Evolutionary conservation across 176 grass and related monocot genomes (phyloP), one percentile per base, ranked within the genome.

Genomic region (Neostapfia colusana): DNA sequence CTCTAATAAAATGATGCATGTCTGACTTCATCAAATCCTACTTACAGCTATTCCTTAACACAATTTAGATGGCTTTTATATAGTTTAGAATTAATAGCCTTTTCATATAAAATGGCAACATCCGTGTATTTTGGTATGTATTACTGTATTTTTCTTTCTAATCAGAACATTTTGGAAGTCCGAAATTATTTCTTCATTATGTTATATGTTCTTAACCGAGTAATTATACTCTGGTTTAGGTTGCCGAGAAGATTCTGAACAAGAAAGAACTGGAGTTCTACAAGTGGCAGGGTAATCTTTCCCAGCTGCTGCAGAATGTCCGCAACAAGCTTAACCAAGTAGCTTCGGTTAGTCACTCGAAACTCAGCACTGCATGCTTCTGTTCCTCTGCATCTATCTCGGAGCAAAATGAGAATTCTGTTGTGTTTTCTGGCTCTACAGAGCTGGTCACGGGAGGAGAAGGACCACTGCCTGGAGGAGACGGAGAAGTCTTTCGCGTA

Each of bases 251-350:
- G 73, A 92, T 99, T 85, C 85, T 95, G 60, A 36, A 95, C 91
- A 99, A 90, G 51, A 99, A 92, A 24, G 91, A 99, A 65, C 84
- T 99, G 74, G 87, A 99, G 50, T 99, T 99, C 56, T 99, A 99
- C 85, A 95, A 92, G 66, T 99, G 91, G 95, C 89, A 92, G 57
- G 89, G 87, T 14, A 92, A 82, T 64, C 87, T 95, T 23, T 90
- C 95, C 18, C 63, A 94, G 76, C 69, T 99, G 72, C 74, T 95
- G 77, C 95, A 99, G 73, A 88, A 90, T 54, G 95, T 95, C 35
- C 78, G 91, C 54, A 55, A 74, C 74, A 99, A 92, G 69, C 85
- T 98, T 27, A 95, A 99, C 51, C 49, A 81, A 88, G 87, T 99
- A 17, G 89, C 95, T 59, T 64, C 74, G 24, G 95, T 95, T 79